Percentiles rank a stretch among this genome's conserved stretches.
Conservation (phyloP, 306 rosid species). For the Erythrophleum fordii region DNA sequence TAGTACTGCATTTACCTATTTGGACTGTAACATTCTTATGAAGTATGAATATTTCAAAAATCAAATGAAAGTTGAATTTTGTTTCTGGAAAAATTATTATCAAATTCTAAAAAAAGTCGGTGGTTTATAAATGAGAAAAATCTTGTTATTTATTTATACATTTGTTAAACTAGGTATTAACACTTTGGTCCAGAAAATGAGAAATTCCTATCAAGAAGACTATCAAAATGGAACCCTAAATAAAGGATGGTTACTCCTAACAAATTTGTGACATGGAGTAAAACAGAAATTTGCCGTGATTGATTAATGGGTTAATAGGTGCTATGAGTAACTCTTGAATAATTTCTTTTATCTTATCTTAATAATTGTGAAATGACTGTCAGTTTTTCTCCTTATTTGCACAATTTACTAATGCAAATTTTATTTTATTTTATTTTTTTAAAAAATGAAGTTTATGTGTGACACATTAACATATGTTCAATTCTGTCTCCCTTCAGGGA, state of each 20-base stretch:
- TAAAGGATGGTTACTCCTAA: not conserved
- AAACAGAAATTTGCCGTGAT: slow-evolving; percentile 17
- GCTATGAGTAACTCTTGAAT: not conserved
- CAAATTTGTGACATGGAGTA: slow-evolving; percentile 18
- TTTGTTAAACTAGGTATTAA: not conserved
- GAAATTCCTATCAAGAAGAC: slow-evolving; percentile 7
- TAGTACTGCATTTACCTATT: not conserved
- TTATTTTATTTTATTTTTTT: too few relatives aligned
- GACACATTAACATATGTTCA: not conserved
- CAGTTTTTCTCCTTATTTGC: not conserved
- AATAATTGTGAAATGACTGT: not conserved
- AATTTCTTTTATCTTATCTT: not conserved
- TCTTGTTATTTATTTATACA: not conserved
- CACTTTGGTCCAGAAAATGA: not conserved
- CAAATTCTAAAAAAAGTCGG: too few relatives aligned
- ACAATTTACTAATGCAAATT: not conserved
- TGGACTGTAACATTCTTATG: too few relatives aligned
- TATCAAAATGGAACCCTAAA: slow-evolving; percentile 14
- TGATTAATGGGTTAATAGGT: slow-evolving; percentile 13
- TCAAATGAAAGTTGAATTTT: too few relatives aligned
- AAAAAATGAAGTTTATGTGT: not conserved
- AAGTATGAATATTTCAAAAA: too few relatives aligned
- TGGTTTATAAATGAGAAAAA: too few relatives aligned
- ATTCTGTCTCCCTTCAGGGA: slow-evolving; percentile 13
- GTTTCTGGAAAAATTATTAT: too few relatives aligned